Evolutionary conservation across 129 eudicot species (phyloP).

Genomic region (Sambucus nigra): DNA sequence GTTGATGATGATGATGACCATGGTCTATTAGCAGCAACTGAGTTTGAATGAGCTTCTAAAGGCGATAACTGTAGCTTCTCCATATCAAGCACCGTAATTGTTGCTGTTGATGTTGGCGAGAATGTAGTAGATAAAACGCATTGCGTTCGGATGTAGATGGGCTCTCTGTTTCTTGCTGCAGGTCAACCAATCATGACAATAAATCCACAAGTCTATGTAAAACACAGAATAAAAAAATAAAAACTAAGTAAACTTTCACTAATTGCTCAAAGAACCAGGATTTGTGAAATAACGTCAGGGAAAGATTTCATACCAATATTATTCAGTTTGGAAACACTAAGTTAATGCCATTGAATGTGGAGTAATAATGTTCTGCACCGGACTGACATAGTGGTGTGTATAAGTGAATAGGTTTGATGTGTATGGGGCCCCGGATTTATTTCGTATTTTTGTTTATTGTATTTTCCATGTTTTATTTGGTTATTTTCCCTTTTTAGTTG

Average conservation of each 20-base stretch:
- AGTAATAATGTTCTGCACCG: too few relatives aligned
- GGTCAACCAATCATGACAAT: slow-evolving; percentile 6
- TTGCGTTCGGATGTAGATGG: slow-evolving; percentile 36
- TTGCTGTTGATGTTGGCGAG: slow-evolving; percentile 31
- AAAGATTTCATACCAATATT: not conserved
- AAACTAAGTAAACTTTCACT: not conserved
- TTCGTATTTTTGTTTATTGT: too few relatives aligned
- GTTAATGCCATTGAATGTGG: not conserved
- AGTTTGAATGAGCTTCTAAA: slow-evolving; percentile 48
- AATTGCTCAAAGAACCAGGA: not conserved
- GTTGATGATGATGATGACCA: slow-evolving; percentile 55
- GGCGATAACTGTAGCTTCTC: slow-evolving; percentile 56
- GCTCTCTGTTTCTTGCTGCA: slow-evolving; percentile 67
- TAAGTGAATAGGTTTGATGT: too few relatives aligned
- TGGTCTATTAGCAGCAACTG: slow-evolving; percentile 39
- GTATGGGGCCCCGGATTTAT: too few relatives aligned
- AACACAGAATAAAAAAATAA: not conserved
- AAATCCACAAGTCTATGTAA: slow-evolving; percentile 1
- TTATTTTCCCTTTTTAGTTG: too few relatives aligned
- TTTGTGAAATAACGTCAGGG: not conserved
- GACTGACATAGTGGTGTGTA: too few relatives aligned
- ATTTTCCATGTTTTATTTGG: too few relatives aligned
- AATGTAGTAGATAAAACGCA: slow-evolving; percentile 56
- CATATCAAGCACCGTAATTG: slow-evolving; percentile 39
- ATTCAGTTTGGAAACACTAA: not conserved